Percentiles rank a stretch among this genome's conserved stretches.
phyloP scores from a whole-genome alignment of 306 rosid species.

The Clitoria ternatea region DNA sequence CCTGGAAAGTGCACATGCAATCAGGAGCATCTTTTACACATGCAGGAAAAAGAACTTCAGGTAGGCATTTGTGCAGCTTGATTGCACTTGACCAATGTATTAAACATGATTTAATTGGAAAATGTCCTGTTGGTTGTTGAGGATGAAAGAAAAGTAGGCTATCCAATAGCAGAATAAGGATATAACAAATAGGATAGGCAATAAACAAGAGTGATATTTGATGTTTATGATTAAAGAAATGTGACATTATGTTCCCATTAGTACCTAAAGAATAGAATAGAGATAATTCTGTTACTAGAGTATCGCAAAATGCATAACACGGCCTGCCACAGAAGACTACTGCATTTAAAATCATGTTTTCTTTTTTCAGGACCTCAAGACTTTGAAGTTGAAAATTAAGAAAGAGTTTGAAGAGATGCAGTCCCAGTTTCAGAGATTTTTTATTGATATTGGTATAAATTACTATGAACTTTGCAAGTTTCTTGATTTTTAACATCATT shows the following conservation, averaged over 20 bases:
- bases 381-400: conserved; percentile 55
- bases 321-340: not conserved
- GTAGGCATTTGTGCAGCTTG: conserved; percentile 35
- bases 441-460: conserved; percentile 61
- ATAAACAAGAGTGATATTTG: not conserved
- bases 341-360: conserved; percentile 1
- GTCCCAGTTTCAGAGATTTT: conserved; percentile 52
- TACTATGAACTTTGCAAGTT: conserved; percentile 10
- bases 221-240: not conserved
- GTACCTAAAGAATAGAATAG: not conserved
- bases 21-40: conserved; percentile 42
- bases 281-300: not conserved
- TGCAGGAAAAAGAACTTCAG: conserved; percentile 75
- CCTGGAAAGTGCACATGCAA: conserved; percentile 58
- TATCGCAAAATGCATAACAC: not conserved
- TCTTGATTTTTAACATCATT: not conserved
- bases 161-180: not conserved
- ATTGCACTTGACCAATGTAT: not conserved
- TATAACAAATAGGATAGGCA: not conserved
- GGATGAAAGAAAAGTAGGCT: not conserved
- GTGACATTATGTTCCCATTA: not conserved
- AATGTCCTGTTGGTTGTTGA: not conserved
- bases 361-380: conserved; percentile 64
- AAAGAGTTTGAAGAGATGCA: conserved; percentile 64
- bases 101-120: not conserved